A percentile compares a stretch with the other conserved stretches of the same genome.
phyloP scores from a whole-genome alignment of 768 basidiomycete species.

The Termitomyces sp. region DNA sequence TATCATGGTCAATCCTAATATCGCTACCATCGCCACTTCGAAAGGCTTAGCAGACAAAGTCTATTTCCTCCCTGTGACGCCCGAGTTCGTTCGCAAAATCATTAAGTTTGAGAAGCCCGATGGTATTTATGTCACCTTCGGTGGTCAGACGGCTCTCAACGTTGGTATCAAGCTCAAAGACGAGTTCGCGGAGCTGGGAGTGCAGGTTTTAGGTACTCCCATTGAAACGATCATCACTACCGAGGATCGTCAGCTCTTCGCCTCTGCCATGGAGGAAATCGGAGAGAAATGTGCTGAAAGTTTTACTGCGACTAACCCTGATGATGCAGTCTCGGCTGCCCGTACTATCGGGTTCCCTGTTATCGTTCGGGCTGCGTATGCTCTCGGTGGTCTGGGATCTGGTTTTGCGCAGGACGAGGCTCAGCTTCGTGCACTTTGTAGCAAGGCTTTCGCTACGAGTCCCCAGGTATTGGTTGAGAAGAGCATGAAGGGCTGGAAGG shows the following conservation, averaged over 20 bases:
- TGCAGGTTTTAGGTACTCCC: constrained; percentile 92
- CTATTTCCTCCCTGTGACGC: constrained; percentile 97
- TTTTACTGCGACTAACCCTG: constrained; percentile 75
- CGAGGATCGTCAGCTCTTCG: constrained; percentile 94
- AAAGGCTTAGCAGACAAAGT: constrained; percentile 99
- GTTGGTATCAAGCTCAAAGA: constrained; percentile 98
- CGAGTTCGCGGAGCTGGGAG: constrained; percentile 86
- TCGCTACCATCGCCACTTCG: constrained; percentile 96
- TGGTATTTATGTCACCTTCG: constrained; percentile 98
- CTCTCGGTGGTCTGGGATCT: constrained; percentile 90
- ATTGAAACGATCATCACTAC: constrained; percentile 97
- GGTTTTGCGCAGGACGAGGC: constrained; percentile 94
- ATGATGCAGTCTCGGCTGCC: constrained; percentile 84
- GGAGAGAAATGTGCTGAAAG: constrained; percentile 95
- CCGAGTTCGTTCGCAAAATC: constrained; percentile 96
- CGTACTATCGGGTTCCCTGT: constrained; percentile 87
- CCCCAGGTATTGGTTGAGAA: constrained; percentile 99
- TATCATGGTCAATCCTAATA: constrained; percentile 97
- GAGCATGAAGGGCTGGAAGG: constrained; percentile 99
- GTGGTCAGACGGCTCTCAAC: constrained; percentile 94
- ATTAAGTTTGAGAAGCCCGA: constrained; percentile 99
- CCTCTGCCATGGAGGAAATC: constrained; percentile 90
- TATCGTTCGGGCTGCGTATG: constrained; percentile 95
- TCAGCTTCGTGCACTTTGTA: constrained; percentile 85
- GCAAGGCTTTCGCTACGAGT: constrained; percentile 94